Percentiles rank a stretch among this genome's conserved stretches.
Conservation (phyloP, 306 rosid genomes). For the Phaseolus lunatus region DNA sequence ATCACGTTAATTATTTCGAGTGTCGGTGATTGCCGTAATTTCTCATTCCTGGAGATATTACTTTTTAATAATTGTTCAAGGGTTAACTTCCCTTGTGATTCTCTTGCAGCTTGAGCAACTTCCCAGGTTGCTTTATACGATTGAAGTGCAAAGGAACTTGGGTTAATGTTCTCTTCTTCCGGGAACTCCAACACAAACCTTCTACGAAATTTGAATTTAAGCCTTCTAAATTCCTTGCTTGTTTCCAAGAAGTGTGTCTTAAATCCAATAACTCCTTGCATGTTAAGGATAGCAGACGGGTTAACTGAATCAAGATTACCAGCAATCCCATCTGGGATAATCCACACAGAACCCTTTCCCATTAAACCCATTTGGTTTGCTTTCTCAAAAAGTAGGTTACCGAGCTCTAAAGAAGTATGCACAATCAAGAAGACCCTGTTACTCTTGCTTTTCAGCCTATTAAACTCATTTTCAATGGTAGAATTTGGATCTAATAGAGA, state of each 20-base stretch:
- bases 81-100: conserved; percentile 41
- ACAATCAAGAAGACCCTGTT: conserved; percentile 62
- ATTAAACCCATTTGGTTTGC: conserved; percentile 66
- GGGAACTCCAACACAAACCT: conserved; percentile 53
- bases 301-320: conserved; percentile 58
- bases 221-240: conserved; percentile 39
- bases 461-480: conserved; percentile 52
- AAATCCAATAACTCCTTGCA: conserved; percentile 75
- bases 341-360: conserved; percentile 68
- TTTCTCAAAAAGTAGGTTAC: conserved; percentile 47
- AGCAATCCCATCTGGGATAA: conserved; percentile 59
- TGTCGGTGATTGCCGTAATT: conserved; percentile 36
- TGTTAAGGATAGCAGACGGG: conserved; percentile 47
- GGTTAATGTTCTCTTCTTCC: conserved; percentile 59
- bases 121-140: conserved; percentile 59
- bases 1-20: conserved; percentile 62
- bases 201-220: conserved; percentile 56
- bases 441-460: conserved; percentile 47
- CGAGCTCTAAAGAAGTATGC: conserved; percentile 58
- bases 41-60: conserved; percentile 43
- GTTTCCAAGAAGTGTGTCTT: conserved; percentile 50
- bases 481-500: conserved; percentile 47
- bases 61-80: conserved; percentile 32
- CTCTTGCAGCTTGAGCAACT: conserved; percentile 41
- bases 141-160: conserved; percentile 60